phyloP scores from a whole-genome alignment of 2,329 filamentous ascomycete species.

The Tolypocladium ovalisporum region DNA sequence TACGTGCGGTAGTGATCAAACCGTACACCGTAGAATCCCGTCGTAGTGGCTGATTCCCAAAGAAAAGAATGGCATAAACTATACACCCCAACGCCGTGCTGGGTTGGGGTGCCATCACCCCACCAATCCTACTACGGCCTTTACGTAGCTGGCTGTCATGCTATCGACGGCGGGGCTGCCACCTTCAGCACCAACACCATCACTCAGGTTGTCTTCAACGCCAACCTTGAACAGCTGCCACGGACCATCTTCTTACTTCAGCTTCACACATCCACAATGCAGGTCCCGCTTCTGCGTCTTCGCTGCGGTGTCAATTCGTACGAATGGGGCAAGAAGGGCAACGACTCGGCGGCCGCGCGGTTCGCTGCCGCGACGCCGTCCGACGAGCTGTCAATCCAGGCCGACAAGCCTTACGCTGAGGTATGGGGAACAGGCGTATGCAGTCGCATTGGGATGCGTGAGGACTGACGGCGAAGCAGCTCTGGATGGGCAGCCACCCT shows the following conservation, averaged over 20 bases:
- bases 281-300: constrained; percentile 74
- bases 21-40: too few relatives aligned
- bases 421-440: constrained; percentile 30
- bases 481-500: constrained; percentile 99
- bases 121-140: too few relatives aligned
- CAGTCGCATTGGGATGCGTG: neutral
- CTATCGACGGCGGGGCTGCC: neutral
- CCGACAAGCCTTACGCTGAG: constrained; percentile 90
- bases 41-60: too few relatives aligned
- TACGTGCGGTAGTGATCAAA: too few relatives aligned
- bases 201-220: neutral
- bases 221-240: neutral
- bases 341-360: constrained; percentile 75
- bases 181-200: neutral
- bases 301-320: constrained; percentile 95
- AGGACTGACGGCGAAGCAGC: constrained; percentile 34
- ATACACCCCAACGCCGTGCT: too few relatives aligned
- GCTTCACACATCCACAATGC: constrained; percentile 31
- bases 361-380: constrained; percentile 79
- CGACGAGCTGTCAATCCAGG: constrained; percentile 63
- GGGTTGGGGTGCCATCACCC: too few relatives aligned
- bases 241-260: neutral
- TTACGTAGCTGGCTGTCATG: too few relatives aligned
- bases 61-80: too few relatives aligned
- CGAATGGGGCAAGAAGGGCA: constrained; percentile 94